phyloP scores from a whole-genome alignment of 805 yeast genomes.

The Saturnispora kantuleensis region DNA sequence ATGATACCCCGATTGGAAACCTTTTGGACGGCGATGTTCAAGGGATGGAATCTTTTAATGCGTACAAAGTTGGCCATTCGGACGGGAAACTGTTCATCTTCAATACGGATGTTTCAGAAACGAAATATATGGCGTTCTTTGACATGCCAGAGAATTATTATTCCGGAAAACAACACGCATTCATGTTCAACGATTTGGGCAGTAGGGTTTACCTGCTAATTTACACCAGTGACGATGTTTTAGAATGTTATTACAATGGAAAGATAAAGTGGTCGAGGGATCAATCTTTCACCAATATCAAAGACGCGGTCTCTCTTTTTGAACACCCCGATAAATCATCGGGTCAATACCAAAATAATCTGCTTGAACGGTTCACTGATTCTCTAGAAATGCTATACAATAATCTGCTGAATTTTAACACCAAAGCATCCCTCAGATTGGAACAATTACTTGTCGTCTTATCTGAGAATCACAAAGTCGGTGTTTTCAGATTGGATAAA shows the following conservation, averaged over 20 bases:
- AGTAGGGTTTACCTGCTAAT: conserved; percentile 11
- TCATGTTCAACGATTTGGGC: conserved; percentile 7
- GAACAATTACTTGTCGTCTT: conserved; percentile 33
- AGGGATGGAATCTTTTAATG: conserved; percentile 1
- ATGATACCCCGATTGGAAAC: conserved; percentile 1
- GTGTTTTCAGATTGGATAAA: conserved; percentile 35
- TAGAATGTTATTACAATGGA: conserved; percentile 18
- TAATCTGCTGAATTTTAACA: not conserved
- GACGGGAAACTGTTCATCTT: conserved; percentile 11
- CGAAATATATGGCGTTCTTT: not conserved
- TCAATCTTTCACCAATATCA: conserved; percentile 31
- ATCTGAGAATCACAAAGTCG: conserved; percentile 31
- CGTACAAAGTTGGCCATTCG: conserved; percentile 6
- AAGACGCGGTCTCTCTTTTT: conserved; percentile 27
- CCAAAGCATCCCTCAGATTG: conserved; percentile 35
- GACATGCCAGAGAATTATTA: conserved; percentile 14
- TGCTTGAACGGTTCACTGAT: not conserved
- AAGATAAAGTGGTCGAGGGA: conserved; percentile 33
- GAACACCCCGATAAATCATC: conserved; percentile 12
- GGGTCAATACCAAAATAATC: not conserved
- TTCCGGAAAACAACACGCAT: conserved; percentile 12
- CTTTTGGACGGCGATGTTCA: not conserved
- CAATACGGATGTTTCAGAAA: conserved; percentile 11
- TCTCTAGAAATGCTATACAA: not conserved
- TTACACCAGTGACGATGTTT: conserved; percentile 11